phyloP scores from a whole-genome alignment of 2,329 filamentous ascomycete species.

The Fusarium marasasianum region DNA sequence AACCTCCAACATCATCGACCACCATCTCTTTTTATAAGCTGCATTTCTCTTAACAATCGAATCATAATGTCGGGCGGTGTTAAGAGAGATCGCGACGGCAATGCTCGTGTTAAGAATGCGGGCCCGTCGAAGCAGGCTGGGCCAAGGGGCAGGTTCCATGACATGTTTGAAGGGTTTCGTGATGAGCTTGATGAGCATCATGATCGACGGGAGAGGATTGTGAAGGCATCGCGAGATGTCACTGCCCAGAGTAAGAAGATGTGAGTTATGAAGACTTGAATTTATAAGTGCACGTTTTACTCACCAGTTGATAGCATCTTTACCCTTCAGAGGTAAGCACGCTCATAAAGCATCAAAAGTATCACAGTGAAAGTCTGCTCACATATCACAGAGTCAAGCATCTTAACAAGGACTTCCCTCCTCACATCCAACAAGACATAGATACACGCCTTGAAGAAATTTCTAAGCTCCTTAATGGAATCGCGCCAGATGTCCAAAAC shows the following conservation, averaged over 20 bases:
- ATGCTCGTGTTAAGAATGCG: constrained; percentile 52
- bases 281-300: not conserved
- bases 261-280: constrained; percentile 57
- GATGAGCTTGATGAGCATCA: constrained; percentile 93
- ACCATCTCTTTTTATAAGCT: constrained; percentile 1
- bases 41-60: not conserved
- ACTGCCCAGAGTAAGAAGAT: constrained; percentile 98
- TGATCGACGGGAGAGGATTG: constrained; percentile 87
- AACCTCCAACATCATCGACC: constrained; percentile 34
- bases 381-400: constrained; percentile 67
- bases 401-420: constrained; percentile 70
- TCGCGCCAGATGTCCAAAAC: constrained; percentile 78
- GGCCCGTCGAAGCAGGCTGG: constrained; percentile 39
- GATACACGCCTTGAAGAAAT: constrained; percentile 77
- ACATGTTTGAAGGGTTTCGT: constrained; percentile 88
- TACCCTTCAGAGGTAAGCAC: constrained; percentile 50
- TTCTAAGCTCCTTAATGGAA: constrained; percentile 69
- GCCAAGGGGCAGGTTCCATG: constrained; percentile 60
- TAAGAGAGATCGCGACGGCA: constrained; percentile 55
- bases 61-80: constrained; percentile 23
- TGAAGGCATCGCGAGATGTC: constrained; percentile 91
- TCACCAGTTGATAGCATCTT: constrained; percentile 47
- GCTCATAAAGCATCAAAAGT: too few relatives aligned
- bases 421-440: constrained; percentile 75
- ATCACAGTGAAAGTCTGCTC: constrained; percentile 10